phyloP scores from a whole-genome alignment of 1,284 basidiomycete genomes.

The Apiotrichum veenhuisii region DNA sequence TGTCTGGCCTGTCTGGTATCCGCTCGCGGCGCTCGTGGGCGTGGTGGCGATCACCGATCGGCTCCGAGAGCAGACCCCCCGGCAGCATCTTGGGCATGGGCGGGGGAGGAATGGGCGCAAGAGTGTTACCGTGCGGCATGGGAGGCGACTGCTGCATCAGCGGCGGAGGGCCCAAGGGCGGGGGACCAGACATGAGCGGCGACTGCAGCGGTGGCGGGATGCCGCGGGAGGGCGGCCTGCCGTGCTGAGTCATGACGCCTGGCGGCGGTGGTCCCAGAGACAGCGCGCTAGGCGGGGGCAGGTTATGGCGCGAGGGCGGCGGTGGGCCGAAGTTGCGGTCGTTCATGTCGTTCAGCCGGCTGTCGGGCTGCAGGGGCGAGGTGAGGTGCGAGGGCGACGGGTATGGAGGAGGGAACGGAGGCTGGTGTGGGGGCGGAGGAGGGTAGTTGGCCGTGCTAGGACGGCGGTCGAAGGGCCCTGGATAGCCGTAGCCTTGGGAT shows the following conservation, averaged over 20 bases:
- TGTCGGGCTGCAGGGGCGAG: neutral
- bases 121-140: neutral
- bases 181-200: conserved; percentile 1
- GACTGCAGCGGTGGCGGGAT: neutral
- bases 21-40: neutral
- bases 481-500: neutral
- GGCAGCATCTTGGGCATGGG: neutral
- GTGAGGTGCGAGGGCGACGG: neutral
- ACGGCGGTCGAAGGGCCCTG: neutral
- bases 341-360: neutral
- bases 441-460: neutral
- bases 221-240: neutral
- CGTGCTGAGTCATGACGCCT: neutral
- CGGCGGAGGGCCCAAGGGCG: neutral
- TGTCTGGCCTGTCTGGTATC: neutral
- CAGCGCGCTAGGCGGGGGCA: neutral
- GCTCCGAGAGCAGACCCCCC: neutral
- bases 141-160: neutral
- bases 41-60: neutral
- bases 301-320: neutral
- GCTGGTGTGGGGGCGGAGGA: neutral
- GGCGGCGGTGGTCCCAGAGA: neutral
- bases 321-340: neutral
- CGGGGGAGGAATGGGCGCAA: neutral
- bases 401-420: neutral